Percentiles rank a stretch among this genome's conserved stretches.
These are phyloP conservation scores for Kregervanrija delftensis DNA, from an alignment of 805 yeast species.

Conservation along the genomic window DNA sequence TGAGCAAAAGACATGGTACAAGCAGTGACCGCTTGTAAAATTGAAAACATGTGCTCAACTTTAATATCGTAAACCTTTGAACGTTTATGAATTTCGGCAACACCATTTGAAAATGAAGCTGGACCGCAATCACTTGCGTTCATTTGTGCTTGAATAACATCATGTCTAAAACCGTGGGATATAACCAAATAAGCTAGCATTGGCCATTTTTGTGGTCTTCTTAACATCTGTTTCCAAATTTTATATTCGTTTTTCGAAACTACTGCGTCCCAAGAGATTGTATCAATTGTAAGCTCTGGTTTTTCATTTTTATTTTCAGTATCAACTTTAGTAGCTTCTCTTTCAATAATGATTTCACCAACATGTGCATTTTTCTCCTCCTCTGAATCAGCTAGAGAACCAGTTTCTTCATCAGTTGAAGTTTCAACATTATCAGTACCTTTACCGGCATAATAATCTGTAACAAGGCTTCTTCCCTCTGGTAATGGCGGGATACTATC, in stretches of 20 bases:
- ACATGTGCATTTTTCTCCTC: slow-evolving; percentile 4
- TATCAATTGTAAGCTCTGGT: slow-evolving; percentile 22
- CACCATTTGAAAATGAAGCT: slow-evolving; percentile 38
- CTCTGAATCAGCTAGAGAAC: slow-evolving; percentile 16
- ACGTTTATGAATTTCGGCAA: slow-evolving; percentile 44
- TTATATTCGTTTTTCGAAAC: slow-evolving; percentile 13
- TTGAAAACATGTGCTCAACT: slow-evolving; percentile 59
- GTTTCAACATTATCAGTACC: slow-evolving; percentile 19
- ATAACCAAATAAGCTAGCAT: slow-evolving; percentile 39
- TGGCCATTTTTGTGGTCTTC: slow-evolving; percentile 50
- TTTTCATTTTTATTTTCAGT: slow-evolving; percentile 22
- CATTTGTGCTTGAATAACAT: slow-evolving; percentile 48
- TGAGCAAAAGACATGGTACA: slow-evolving; percentile 78
- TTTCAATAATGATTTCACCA: slow-evolving; percentile 12
- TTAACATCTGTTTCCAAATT: slow-evolving; percentile 34
- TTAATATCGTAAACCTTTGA: slow-evolving; percentile 67
- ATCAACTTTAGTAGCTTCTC: slow-evolving; percentile 11
- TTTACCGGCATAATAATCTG: slow-evolving; percentile 64
- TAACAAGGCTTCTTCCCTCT: slow-evolving; percentile 44
- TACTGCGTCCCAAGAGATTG: slow-evolving; percentile 4
- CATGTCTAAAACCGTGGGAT: slow-evolving; percentile 58
- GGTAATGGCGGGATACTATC: slow-evolving; percentile 65
- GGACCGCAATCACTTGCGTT: slow-evolving; percentile 9
- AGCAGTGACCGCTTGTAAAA: slow-evolving; percentile 67
- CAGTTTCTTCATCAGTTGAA: slow-evolving; percentile 1